Conservation (phyloP, 225 moss, liverwort and hornwort species). For the Anthoceros angustus region DNA sequence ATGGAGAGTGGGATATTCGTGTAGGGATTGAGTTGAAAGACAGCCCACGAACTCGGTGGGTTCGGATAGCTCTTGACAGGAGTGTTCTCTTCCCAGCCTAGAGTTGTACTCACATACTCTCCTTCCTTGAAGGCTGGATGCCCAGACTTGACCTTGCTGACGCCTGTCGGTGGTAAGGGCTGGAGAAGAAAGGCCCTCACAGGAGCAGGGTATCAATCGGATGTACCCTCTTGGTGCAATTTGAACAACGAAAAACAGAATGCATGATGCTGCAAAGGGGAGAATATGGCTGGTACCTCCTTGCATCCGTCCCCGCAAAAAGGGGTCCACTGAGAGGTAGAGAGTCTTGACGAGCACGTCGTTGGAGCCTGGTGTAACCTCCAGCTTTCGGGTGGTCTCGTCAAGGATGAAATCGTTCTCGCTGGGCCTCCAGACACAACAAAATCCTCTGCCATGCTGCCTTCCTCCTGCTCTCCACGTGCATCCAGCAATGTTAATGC, state of each 20-base stretch:
- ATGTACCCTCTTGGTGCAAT: too few relatives aligned
- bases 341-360: conserved; percentile 26
- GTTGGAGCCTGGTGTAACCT: conserved; percentile 18
- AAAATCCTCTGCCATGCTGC: neutral
- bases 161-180: conserved; percentile 43
- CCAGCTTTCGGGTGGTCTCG: conserved; percentile 23
- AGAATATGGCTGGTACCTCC: conserved; percentile 10
- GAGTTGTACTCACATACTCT: conserved; percentile 44
- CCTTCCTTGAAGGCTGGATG: conserved; percentile 43
- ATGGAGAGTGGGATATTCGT: conserved; percentile 41
- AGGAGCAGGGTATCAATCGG: too few relatives aligned
- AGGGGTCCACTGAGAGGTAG: conserved; percentile 35
- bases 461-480: too few relatives aligned
- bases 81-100: conserved; percentile 73
- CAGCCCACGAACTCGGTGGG: conserved; percentile 13
- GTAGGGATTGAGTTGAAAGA: conserved; percentile 29
- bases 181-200: conserved; percentile 7
- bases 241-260: too few relatives aligned
- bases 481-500: too few relatives aligned
- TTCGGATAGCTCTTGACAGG: too few relatives aligned
- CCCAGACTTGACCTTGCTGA: conserved; percentile 55
- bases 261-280: neutral
- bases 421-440: conserved; percentile 16
- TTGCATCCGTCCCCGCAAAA: conserved; percentile 25
- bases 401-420: conserved; percentile 25